phyloP scores from a whole-genome alignment of 1,284 basidiomycete species.

The Cystobasidiaceae sp. region DNA sequence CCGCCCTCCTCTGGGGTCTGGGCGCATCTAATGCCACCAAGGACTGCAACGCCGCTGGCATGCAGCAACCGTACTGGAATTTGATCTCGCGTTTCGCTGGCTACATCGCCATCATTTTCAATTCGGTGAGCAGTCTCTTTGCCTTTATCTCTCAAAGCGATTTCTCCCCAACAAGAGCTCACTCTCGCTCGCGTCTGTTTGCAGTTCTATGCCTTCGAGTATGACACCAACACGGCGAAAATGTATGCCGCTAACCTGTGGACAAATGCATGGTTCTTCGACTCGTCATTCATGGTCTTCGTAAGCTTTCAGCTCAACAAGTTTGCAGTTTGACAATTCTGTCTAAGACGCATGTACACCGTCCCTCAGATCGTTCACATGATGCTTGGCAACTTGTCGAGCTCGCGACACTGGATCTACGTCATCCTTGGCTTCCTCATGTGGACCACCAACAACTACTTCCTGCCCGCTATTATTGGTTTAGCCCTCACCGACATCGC shows the following conservation, averaged over 20 bases:
- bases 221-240: constrained; percentile 42
- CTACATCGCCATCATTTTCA: constrained; percentile 43
- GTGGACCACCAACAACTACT: constrained; percentile 46
- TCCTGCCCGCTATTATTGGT: constrained; percentile 41
- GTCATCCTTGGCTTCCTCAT: constrained; percentile 42
- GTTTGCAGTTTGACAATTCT: not conserved
- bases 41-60: constrained; percentile 45
- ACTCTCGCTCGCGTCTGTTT: not conserved
- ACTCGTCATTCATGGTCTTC: constrained; percentile 43
- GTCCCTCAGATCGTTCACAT: constrained; percentile 38
- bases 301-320: constrained; percentile 18
- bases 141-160: not conserved
- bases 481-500: constrained; percentile 44
- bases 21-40: constrained; percentile 39
- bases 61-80: constrained; percentile 46
- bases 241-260: constrained; percentile 46
- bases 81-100: constrained; percentile 42
- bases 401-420: constrained; percentile 47
- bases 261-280: constrained; percentile 46
- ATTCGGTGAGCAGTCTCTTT: constrained; percentile 38
- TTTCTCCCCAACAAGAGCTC: not conserved
- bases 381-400: constrained; percentile 46
- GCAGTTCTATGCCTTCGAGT: constrained; percentile 45
- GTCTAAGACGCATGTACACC: not conserved
- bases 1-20: constrained; percentile 46